Conservation (phyloP, 2,329 filamentous ascomycete species). For the Colletotrichum zoysiae region DNA sequence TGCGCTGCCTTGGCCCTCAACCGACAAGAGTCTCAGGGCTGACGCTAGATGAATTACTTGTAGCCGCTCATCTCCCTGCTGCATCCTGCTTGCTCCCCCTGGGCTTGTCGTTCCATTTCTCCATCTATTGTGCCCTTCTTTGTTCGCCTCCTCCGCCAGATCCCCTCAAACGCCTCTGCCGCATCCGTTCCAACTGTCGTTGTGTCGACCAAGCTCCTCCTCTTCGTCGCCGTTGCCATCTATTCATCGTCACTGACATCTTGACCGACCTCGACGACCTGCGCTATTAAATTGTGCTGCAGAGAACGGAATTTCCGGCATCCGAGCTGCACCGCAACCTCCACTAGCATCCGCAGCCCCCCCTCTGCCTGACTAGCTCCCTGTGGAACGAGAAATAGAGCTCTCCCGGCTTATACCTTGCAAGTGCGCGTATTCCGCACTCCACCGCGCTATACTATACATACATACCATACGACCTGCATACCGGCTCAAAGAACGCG, state of each 20-base stretch:
- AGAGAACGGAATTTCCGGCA: slow-evolving; percentile 4
- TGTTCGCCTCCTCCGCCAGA: slow-evolving; percentile 24
- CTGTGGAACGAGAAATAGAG: slow-evolving; percentile 7
- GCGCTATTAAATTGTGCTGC: slow-evolving; percentile 16
- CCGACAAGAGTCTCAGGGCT: slow-evolving; percentile 30
- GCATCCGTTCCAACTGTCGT: slow-evolving; percentile 27
- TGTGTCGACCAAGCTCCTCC: slow-evolving; percentile 27
- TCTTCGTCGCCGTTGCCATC: slow-evolving; percentile 21
- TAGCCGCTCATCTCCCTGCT: slow-evolving; percentile 32
- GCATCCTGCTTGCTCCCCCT: slow-evolving; percentile 8
- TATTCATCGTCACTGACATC: slow-evolving; percentile 21
- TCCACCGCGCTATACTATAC: slow-evolving; percentile 6
- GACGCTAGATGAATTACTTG: slow-evolving; percentile 32
- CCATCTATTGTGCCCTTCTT: slow-evolving; percentile 26
- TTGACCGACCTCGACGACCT: not conserved
- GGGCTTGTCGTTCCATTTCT: slow-evolving; percentile 20
- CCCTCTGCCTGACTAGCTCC: slow-evolving; percentile 24
- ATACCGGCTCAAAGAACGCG: slow-evolving; percentile 11
- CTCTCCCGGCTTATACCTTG: slow-evolving; percentile 21
- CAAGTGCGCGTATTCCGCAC: slow-evolving; percentile 1
- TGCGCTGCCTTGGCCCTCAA: slow-evolving; percentile 16
- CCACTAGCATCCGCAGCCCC: not conserved
- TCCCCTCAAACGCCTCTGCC: slow-evolving; percentile 26
- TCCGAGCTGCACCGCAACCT: slow-evolving; percentile 21
- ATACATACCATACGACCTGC: not conserved